A percentile compares a stretch with the other conserved stretches of the same genome.
These are phyloP conservation scores for Neoboletus subvelutipes DNA, from an alignment of 768 basidiomycete species.

Conservation along the genomic window DNA sequence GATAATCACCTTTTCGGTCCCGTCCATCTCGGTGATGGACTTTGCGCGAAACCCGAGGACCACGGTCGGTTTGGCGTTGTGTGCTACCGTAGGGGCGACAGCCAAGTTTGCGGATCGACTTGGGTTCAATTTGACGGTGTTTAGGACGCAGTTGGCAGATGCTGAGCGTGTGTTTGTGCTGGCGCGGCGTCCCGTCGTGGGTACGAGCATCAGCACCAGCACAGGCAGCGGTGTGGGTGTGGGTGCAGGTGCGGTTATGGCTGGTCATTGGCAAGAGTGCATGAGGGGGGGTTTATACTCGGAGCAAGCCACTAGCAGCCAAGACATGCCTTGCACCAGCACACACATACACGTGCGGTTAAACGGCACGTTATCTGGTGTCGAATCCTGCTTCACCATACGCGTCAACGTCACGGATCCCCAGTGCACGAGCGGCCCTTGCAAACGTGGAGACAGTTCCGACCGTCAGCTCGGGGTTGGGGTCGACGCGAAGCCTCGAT, in stretches of 20 bases:
- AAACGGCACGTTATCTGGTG: not conserved
- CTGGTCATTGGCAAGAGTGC: slow-evolving; percentile 6
- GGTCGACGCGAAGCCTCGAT: not conserved
- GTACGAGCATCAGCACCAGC: not conserved
- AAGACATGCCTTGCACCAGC: not conserved
- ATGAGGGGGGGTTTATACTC: not conserved
- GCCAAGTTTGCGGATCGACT: slow-evolving; percentile 9
- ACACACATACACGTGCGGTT: slow-evolving; percentile 16
- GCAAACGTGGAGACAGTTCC: slow-evolving; percentile 5
- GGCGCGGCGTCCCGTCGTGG: slow-evolving; percentile 13
- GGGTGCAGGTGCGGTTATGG: not conserved
- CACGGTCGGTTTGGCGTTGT: slow-evolving; percentile 18
- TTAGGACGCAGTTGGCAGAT: slow-evolving; percentile 14
- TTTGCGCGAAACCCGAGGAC: slow-evolving; percentile 4
- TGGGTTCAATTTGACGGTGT: slow-evolving; percentile 19
- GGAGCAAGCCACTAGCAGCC: not conserved
- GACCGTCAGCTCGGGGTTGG: not conserved
- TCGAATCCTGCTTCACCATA: slow-evolving; percentile 14
- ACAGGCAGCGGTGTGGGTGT: not conserved
- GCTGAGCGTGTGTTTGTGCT: slow-evolving; percentile 19
- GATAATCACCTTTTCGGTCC: slow-evolving; percentile 22
- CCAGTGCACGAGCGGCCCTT: slow-evolving; percentile 13
- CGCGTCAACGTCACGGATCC: slow-evolving; percentile 24
- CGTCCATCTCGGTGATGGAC: slow-evolving; percentile 10
- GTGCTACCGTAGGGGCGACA: slow-evolving; percentile 8